These are phyloP conservation scores for Fusarium drepaniforme DNA, from an alignment of 2,329 filamentous ascomycete species.

Conservation along the genomic window DNA sequence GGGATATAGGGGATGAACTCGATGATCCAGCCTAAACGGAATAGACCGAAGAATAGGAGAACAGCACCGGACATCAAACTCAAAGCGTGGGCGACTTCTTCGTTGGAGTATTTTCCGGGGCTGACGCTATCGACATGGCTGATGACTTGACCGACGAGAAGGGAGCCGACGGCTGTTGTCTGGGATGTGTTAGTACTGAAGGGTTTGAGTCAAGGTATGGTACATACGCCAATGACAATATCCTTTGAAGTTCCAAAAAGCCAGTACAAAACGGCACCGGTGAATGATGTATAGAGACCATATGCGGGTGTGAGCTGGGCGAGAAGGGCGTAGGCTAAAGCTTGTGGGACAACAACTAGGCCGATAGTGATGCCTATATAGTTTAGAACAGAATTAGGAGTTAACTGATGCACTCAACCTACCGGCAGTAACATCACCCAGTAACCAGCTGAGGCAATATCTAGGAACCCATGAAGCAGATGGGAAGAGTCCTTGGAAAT, in stretches of 20 bases:
- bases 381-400: slow-evolving; percentile 54
- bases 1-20: slow-evolving; percentile 64
- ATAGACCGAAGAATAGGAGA: slow-evolving; percentile 58
- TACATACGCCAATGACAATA: slow-evolving; percentile 77
- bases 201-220: accelerated
- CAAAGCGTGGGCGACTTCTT: slow-evolving; percentile 58
- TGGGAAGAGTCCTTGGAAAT: slow-evolving; percentile 69
- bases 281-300: slow-evolving; percentile 85
- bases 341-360: slow-evolving; percentile 82
- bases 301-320: slow-evolving; percentile 76
- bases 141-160: slow-evolving; percentile 62
- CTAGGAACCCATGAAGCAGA: slow-evolving; percentile 76
- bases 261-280: slow-evolving; percentile 85
- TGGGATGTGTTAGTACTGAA: slow-evolving; percentile 45
- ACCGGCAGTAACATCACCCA: slow-evolving; percentile 80
- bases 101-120: slow-evolving; percentile 50
- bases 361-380: slow-evolving; percentile 63
- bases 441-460: slow-evolving; percentile 80
- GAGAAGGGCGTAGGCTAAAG: slow-evolving; percentile 83
- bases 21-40: slow-evolving; percentile 63
- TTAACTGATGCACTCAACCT: slow-evolving; percentile 40
- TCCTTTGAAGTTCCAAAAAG: slow-evolving; percentile 88
- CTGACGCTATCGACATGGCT: slow-evolving; percentile 51
- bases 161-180: slow-evolving; percentile 68
- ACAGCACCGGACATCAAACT: slow-evolving; percentile 59